Evolutionary conservation across 2,329 filamentous ascomycete genomes (phyloP), one percentile per base, ranked within the genome.

Genomic region (Fonsecaea monophora): DNA sequence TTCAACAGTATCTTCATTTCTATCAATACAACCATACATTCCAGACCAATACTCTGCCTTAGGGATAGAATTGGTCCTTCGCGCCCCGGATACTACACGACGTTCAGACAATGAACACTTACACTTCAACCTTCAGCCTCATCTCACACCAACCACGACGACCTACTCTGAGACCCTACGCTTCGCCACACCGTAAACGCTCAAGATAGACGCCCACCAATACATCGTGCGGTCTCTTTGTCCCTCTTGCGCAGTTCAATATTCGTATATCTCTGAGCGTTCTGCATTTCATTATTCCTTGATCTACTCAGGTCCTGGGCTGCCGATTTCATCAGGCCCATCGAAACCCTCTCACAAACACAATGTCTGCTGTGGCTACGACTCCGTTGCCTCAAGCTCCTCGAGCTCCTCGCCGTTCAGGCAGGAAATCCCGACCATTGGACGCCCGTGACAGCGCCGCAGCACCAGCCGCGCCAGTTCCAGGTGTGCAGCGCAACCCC

Each of bases 301-400:
- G 30, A 70, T 73, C 68, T 72, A 70, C 70, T 58, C 60, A 72
- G 71, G 71, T 71, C 68, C 42, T 62, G 74, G 81, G 80, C 80
- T 82, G 80, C 77, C 75, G 83, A 83, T 83, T 61, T 83, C 53
- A 79, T 81, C 79, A 81, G 83, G 79, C 79, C 71, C 68, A 55
- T 37, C 78, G 76, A 62, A 76, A 62, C 69, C 53, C 57, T 12
- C 37, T 32, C 1, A 32, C 25, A 30, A 72, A 76, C 74, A 72
- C 69, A 69, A 85, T 84, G 83, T 82, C 82, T 74, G 76, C 80
- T 56, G 48, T 53, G 48, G 25, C 55, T 42, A 38, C 55, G 73
- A 76, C 64, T 77, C 78, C 72, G 73, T 75, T 54, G 77, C 79
- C 42, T 66, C 71, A 74, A 58, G 73, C 75, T 62, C 73, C 76